Conservation (phyloP, 768 basidiomycete genomes). For the Lactifluus hygrophoroides region DNA sequence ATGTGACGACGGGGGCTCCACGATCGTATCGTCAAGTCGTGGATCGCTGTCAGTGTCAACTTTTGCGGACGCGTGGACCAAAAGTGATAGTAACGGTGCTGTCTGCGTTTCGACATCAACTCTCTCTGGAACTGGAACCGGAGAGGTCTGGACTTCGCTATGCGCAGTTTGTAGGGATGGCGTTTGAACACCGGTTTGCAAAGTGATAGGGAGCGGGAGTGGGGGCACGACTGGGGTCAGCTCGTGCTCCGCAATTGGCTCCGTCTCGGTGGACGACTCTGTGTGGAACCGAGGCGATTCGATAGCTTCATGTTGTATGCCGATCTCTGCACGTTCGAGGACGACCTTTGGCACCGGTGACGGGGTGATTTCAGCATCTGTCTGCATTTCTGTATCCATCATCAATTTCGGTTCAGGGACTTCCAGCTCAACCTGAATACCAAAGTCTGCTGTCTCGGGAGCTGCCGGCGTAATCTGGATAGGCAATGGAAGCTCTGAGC, state of each 20-base stretch:
- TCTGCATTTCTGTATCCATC: conserved; percentile 28
- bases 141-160: conserved; percentile 28
- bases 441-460: conserved; percentile 27
- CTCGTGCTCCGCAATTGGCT: conserved; percentile 23
- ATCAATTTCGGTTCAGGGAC: conserved; percentile 3
- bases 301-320: conserved; percentile 39
- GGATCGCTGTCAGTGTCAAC: conserved; percentile 1
- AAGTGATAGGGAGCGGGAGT: conserved; percentile 3
- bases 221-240: conserved; percentile 4
- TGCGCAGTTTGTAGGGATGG: conserved; percentile 26
- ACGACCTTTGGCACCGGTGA: not conserved
- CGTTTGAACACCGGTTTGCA: conserved; percentile 33
- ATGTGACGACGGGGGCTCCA: conserved; percentile 16
- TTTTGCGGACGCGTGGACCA: conserved; percentile 13
- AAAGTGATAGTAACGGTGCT: not conserved
- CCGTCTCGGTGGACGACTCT: conserved; percentile 18
- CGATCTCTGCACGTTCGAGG: conserved; percentile 36
- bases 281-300: conserved; percentile 24
- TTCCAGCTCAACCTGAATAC: conserved; percentile 28
- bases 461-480: conserved; percentile 25
- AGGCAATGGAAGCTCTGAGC: conserved; percentile 21
- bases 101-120: conserved; percentile 22
- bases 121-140: conserved; percentile 11
- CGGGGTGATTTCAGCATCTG: conserved; percentile 22
- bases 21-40: conserved; percentile 11